phyloP scores from a whole-genome alignment of 441 rosid species.

The Euphorbia schlechtendalii region DNA sequence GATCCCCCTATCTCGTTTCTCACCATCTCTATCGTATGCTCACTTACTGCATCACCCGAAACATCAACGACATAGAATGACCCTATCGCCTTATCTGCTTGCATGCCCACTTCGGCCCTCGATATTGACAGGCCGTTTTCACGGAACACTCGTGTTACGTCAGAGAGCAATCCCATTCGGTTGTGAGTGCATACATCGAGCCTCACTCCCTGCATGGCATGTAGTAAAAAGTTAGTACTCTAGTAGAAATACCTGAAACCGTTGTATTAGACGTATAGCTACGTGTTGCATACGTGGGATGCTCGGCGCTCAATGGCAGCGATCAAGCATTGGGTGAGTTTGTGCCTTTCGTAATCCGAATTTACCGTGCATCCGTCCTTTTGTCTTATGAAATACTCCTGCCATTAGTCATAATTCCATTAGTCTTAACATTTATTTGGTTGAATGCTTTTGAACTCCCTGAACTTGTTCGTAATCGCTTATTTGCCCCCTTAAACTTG shows the following conservation, averaged over 20 bases:
- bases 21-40: conserved; percentile 37
- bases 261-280: neutral
- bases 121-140: conserved; percentile 69
- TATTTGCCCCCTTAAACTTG: too few species aligned
- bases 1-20: conserved; percentile 57
- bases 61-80: conserved; percentile 63
- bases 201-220: conserved; percentile 47
- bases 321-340: conserved; percentile 53
- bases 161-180: conserved; percentile 54
- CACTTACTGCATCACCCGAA: conserved; percentile 43
- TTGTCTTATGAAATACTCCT: conserved; percentile 81
- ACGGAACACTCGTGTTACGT: conserved; percentile 53
- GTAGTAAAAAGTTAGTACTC: neutral
- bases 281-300: conserved; percentile 34
- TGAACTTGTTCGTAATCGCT: neutral
- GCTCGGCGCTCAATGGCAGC: conserved; percentile 71
- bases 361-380: conserved; percentile 62
- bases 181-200: conserved; percentile 48
- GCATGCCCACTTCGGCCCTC: conserved; percentile 49
- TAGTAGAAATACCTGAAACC: neutral
- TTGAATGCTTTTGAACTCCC: too few species aligned
- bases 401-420: conserved; percentile 12
- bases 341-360: conserved; percentile 45
- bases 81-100: conserved; percentile 48
- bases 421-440: neutral